Conservation (phyloP, 345 rosid genomes). For the Syzygium jambos region DNA sequence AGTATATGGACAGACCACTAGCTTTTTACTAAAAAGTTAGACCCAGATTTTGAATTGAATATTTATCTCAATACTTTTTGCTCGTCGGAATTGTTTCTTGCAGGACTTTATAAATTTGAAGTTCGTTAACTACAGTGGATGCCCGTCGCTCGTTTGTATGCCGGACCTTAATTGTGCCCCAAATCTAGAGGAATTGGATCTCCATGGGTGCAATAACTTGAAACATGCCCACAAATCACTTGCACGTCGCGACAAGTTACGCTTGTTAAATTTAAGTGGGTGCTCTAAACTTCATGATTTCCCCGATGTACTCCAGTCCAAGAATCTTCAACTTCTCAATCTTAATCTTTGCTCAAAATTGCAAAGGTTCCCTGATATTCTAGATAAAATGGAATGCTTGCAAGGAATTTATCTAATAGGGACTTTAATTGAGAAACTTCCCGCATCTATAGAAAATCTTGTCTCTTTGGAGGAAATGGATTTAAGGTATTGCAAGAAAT, state of each 20-base stretch:
- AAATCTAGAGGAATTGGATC: background rate
- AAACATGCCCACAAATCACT: background rate
- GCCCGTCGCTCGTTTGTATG: background rate
- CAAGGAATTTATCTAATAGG: background rate
- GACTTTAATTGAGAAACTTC: background rate
- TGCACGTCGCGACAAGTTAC: background rate
- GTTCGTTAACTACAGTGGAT: background rate
- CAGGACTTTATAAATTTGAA: background rate
- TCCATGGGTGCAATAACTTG: background rate
- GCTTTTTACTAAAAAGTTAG: too few relatives aligned
- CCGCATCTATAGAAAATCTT: too few relatives aligned
- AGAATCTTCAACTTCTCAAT: background rate
- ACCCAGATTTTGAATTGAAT: too few relatives aligned
- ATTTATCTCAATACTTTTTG: too few relatives aligned
- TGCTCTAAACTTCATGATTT: too few relatives aligned
- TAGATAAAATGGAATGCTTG: background rate
- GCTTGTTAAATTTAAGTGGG: too few relatives aligned
- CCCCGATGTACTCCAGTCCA: background rate
- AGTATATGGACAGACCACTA: too few relatives aligned
- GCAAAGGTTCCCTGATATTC: background rate
- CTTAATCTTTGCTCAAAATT: background rate
- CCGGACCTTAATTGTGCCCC: background rate
- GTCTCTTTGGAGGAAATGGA: too few relatives aligned
- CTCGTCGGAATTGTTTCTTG: background rate
- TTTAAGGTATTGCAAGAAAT: too few relatives aligned